These are phyloP conservation scores for Elongisporangium undulatum DNA, from an alignment of 352 stramenopile species.

Conservation along the genomic window DNA sequence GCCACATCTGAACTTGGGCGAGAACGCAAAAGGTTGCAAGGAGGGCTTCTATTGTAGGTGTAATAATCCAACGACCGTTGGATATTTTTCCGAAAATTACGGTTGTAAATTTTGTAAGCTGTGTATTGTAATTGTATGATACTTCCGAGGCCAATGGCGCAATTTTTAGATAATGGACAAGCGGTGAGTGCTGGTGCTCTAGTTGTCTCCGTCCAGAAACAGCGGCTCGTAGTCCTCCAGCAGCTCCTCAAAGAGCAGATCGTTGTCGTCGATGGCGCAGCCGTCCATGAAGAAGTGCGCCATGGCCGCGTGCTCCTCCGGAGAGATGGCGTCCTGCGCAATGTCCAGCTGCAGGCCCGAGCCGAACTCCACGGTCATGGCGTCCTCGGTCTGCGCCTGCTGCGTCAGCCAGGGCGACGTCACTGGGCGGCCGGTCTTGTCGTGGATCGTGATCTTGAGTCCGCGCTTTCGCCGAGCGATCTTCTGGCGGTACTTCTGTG, in stretches of 20 bases:
- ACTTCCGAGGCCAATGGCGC: not conserved
- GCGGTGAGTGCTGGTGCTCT: not conserved
- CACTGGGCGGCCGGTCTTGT: not conserved
- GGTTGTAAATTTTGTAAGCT: not conserved
- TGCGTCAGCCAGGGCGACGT: not conserved
- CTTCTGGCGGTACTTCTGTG: conserved; percentile 47
- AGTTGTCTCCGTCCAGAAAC: not conserved
- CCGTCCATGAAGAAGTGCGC: conserved; percentile 3
- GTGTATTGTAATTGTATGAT: not conserved
- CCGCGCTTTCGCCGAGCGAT: conserved; percentile 33
- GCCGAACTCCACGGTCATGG: not conserved
- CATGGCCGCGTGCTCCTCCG: conserved; percentile 3
- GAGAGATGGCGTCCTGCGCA: not conserved
- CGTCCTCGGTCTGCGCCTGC: not conserved
- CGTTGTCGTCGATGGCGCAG: conserved; percentile 6
- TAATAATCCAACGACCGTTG: no score
- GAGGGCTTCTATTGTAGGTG: no score
- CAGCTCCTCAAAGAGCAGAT: conserved; percentile 1
- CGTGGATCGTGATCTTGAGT: conserved; percentile 11
- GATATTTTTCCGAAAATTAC: not conserved
- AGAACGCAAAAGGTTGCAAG: no score
- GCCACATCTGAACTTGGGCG: no score
- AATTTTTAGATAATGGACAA: not conserved
- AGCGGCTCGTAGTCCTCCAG: not conserved
- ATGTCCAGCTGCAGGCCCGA: not conserved